Conservation (phyloP, 352 stramenopile genomes). For the Chrysophaeum taylorii region DNA sequence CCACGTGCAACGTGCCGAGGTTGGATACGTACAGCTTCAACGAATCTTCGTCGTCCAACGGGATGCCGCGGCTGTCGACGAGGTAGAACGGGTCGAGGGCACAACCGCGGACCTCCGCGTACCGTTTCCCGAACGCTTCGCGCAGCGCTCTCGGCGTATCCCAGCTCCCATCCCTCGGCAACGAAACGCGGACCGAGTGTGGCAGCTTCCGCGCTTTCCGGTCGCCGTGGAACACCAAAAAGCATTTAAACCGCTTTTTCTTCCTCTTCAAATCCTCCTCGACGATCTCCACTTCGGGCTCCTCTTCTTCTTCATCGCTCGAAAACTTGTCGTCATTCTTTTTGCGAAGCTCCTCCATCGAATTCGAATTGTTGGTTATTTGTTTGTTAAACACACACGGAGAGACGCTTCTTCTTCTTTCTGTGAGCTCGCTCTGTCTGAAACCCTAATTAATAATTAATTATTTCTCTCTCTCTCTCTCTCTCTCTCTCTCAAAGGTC, state of each 20-base stretch:
- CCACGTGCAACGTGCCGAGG: not conserved
- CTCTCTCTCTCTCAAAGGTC: too few relatives aligned
- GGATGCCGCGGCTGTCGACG: not conserved
- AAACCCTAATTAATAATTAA: too few relatives aligned
- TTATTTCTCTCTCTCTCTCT: too few relatives aligned
- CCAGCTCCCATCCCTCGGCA: constrained; percentile 2
- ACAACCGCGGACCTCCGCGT: constrained; percentile 7
- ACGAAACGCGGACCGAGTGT: not conserved
- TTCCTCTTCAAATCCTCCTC: not conserved
- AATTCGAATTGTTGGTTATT: too few relatives aligned
- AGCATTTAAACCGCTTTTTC: not conserved
- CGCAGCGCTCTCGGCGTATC: not conserved
- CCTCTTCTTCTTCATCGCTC: not conserved
- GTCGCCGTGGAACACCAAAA: constrained; percentile 12
- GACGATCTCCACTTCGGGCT: not conserved
- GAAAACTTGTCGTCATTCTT: too few relatives aligned
- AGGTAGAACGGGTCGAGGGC: constrained; percentile 9
- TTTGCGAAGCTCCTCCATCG: too few relatives aligned
- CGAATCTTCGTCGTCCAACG: not conserved
- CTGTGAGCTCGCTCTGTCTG: too few relatives aligned
- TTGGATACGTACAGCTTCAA: not conserved
- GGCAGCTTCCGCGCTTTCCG: not conserved
- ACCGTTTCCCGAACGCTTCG: not conserved
- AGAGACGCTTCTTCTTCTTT: too few relatives aligned
- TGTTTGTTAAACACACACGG: too few relatives aligned